Evolutionary conservation across 257 asterid species (phyloP).

Genomic region (Capsicum rhomboideum): DNA sequence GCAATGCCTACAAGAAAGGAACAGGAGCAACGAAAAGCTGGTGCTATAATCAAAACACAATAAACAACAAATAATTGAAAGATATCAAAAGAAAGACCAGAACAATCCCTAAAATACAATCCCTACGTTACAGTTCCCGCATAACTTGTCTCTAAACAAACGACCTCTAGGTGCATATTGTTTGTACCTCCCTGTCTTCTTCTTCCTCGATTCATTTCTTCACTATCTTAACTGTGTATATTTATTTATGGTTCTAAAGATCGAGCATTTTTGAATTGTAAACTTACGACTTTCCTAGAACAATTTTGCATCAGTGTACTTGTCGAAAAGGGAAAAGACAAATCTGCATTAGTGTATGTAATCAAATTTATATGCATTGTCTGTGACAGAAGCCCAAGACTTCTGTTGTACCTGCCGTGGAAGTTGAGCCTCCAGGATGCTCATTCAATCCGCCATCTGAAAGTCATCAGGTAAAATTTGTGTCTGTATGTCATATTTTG

Average conservation of each 20-base stretch:
- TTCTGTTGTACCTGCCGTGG: conserved; percentile 80
- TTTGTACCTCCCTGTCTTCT: background rate
- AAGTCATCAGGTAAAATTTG: conserved; percentile 66
- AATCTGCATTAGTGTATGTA: background rate
- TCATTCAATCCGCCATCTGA: conserved; percentile 85
- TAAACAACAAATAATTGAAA: too few relatives aligned
- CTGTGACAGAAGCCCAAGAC: conserved; percentile 56
- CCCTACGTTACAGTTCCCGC: background rate
- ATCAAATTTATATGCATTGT: background rate
- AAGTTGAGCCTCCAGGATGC: conserved; percentile 88
- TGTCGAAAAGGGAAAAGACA: background rate
- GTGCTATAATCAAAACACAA: too few relatives aligned
- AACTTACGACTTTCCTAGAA: background rate
- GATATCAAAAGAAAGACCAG: too few relatives aligned
- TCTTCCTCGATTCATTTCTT: background rate
- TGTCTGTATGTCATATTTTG: conserved; percentile 2
- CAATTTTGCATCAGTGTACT: background rate
- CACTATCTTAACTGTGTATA: background rate
- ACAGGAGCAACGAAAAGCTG: too few relatives aligned
- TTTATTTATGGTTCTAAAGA: background rate
- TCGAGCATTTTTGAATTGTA: background rate
- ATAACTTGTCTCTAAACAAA: background rate
- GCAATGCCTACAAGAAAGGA: too few relatives aligned
- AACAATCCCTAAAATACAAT: background rate
- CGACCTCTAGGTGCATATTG: background rate